Base-by-base conservation (phyloP, 1,284 basidiomycete species). In the Cystobasidiaceae sp. region DNA sequence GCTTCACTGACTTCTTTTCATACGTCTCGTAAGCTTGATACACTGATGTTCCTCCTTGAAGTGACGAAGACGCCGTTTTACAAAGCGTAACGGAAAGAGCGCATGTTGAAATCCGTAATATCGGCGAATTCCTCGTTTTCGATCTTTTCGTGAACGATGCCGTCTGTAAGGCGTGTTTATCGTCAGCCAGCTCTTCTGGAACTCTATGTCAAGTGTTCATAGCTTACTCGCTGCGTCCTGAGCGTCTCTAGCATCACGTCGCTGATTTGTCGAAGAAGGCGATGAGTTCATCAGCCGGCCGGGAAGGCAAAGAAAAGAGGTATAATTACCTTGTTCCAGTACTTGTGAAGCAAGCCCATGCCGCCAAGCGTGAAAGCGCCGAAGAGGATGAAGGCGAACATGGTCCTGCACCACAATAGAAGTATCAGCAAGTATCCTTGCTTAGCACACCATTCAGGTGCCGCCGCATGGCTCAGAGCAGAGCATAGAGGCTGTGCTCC, bases 321-420 rank as follows among this genome's bases (percentile, higher is more conserved):
- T n/a, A n/a, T n/a, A n/a, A n/a, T n/a, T n/a, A n/a, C n/a, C n/a
- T 67, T 69, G 69, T 76, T 76, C 74, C 72, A 74, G 32, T 66
- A 1, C 17, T 41, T 68, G 49, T 76, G 75, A 6, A 70, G 11
- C 57, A 3, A 19, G 17, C 70, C 63, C 45, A 74, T 67, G 2
- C 56, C 58, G 19, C 34, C 52, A 9, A 75, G 44, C 28, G 68
- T 67, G 6, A 67, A 5, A 0, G 67, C 67, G 0, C 71, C 71
- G 19, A 71, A 70, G 15, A 61, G 67, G 45, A 75, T 74, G 69
- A 75, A 73, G 45, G 70, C 69, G 15, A 74, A 66, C 61, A 75
- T 68, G 27, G 70, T 69, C 46, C 46, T 49, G 46, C 19, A 28
- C 28, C 27, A 4, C 4, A 11, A n/a, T 21, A 2, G 13, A 11